Base-by-base conservation (phyloP, 2,329 filamentous ascomycete species). In the Arthrobotrys entomopaga region DNA sequence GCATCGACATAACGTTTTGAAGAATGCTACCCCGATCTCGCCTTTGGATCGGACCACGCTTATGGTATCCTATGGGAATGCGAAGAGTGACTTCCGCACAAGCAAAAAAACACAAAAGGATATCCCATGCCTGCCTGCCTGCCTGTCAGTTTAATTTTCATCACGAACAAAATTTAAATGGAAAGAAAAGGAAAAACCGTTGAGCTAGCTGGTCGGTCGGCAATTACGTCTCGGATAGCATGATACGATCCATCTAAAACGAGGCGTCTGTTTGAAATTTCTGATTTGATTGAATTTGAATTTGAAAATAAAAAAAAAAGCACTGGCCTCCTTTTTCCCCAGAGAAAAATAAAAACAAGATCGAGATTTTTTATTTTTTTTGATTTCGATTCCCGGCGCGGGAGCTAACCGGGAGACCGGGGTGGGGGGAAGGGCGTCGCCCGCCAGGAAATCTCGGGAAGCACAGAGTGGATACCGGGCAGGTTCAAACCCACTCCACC, bases 1-100 rank as follows among this genome's bases (percentile, higher is more conserved):
- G 65, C 58, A 64, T 64, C 65, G 57, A 63, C 65, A 70, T 70
- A 69, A 58, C 65, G n/a, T 20, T 70, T 70, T 70, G 65, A 40
- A 53, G 65, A 52, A 34, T 5, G 29, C 29, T 34, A 10, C 29
- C 29, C 29, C 58, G 43, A 15, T 70, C 58, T 52, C 58, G 58
- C 60, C 48, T 52, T 34, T 57, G 20, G 65, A 70, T 58, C 58
- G 42, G 65, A 16, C 65, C 65, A 70, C 63, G 65, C 58, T 46
- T 20, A 52, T 40, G 65, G 65, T 64, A 70, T 48, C 65, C 65
- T 63, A 64, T 70, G 42, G 65, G 65, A 70, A 70, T 64, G 43
- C 58, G 38, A 50, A 63, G 50, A 50, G 20, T 2, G 46, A 29
- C 56, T 63, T 64, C 65, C 65, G 65, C 65, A 70, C 52, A 70